A percentile compares a stretch with the other conserved stretches of the same genome.
phyloP scores from a whole-genome alignment of 176 grass and related monocot genomes.

The Musa itinerans region DNA sequence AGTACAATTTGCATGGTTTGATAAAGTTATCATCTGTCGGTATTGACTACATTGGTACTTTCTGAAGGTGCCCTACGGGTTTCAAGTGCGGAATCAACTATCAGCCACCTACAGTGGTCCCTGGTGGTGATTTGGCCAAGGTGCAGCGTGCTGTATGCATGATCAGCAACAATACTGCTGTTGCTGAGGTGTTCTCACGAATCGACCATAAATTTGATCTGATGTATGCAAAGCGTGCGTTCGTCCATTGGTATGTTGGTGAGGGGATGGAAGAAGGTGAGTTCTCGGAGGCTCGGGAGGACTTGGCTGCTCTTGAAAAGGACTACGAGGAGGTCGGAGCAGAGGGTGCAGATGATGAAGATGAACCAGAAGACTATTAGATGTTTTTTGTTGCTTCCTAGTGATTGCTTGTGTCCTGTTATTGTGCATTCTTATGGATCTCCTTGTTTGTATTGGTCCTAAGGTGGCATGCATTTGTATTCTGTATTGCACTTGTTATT shows the following conservation, averaged over 20 bases:
- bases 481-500: neutral
- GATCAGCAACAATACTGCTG: conserved; percentile 92
- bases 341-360: conserved; percentile 60
- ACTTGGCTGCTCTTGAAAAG: conserved; percentile 80
- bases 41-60: neutral
- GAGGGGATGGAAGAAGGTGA: conserved; percentile 89
- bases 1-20: neutral
- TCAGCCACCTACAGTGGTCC: conserved; percentile 77
- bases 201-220: conserved; percentile 88
- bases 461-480: neutral
- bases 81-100: conserved; percentile 94
- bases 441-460: neutral
- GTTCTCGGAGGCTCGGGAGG: conserved; percentile 78
- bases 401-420: neutral
- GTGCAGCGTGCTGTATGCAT: conserved; percentile 87
- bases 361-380: conserved; percentile 65
- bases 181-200: conserved; percentile 71
- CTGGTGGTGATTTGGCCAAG: conserved; percentile 77
- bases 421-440: neutral
- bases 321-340: conserved; percentile 76
- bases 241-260: conserved; percentile 84
- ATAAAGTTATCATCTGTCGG: neutral
- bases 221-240: conserved; percentile 76
- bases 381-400: neutral
- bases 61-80: conserved; percentile 66